phyloP scores from a whole-genome alignment of 1,284 basidiomycete genomes.

The Moesziomyces parantarcticus region DNA sequence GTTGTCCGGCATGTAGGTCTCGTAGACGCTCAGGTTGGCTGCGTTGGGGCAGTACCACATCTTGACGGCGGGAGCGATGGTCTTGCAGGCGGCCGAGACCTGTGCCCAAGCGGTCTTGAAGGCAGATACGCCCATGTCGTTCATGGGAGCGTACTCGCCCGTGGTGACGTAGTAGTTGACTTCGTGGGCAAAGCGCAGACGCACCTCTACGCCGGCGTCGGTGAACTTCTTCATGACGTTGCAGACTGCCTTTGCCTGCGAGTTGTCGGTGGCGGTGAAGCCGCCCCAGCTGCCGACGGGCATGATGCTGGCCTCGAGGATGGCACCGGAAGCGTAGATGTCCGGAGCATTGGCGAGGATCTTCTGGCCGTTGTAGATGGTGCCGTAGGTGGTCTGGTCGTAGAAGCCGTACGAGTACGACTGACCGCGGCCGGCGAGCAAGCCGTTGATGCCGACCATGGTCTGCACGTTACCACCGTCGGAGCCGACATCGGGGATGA shows the following conservation, averaged over 20 bases:
- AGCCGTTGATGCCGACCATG: slow-evolving; percentile 49
- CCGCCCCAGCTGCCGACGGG: slow-evolving; percentile 52
- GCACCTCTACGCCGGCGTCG: slow-evolving; percentile 67
- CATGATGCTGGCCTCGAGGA: slow-evolving; percentile 67
- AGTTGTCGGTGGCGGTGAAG: slow-evolving; percentile 57
- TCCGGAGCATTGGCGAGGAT: slow-evolving; percentile 63
- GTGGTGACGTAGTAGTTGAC: slow-evolving; percentile 52
- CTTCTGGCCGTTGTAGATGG: slow-evolving; percentile 65
- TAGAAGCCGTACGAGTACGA: slow-evolving; percentile 61
- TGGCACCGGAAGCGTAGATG: slow-evolving; percentile 63
- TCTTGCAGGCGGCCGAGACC: slow-evolving; percentile 60
- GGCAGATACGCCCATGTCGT: slow-evolving; percentile 52
- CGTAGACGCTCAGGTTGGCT: slow-evolving; percentile 31
- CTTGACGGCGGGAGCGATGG: slow-evolving; percentile 66
- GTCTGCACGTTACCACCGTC: slow-evolving; percentile 51
- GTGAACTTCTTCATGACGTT: slow-evolving; percentile 68
- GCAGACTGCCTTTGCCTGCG: slow-evolving; percentile 63
- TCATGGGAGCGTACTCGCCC: slow-evolving; percentile 27
- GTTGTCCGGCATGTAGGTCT: slow-evolving; percentile 46
- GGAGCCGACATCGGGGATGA: slow-evolving; percentile 60
- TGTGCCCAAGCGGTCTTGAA: slow-evolving; percentile 68
- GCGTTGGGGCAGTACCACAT: slow-evolving; percentile 61
- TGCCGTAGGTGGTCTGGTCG: slow-evolving; percentile 66
- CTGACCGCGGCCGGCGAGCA: slow-evolving; percentile 30
- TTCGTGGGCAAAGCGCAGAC: slow-evolving; percentile 68